Evolutionary conservation across 345 rosid species (phyloP).

Genomic region (Linum lewisii): DNA sequence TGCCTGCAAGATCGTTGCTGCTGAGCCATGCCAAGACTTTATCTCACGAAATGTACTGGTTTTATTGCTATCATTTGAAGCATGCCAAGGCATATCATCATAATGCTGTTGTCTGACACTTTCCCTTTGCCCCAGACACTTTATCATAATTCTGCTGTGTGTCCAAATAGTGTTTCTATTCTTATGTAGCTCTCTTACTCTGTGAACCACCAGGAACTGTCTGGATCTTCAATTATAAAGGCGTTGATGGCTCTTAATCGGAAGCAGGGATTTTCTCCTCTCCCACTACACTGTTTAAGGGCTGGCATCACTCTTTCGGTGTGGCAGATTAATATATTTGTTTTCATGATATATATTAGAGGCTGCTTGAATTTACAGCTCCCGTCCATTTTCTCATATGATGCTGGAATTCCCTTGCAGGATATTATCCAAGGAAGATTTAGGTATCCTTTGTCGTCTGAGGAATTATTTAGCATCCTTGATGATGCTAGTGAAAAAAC

Average conservation of each 20-base stretch:
- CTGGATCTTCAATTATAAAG: constrained; percentile 54
- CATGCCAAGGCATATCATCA: no score
- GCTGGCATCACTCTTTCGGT: constrained; percentile 90
- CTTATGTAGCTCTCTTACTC: constrained; percentile 1
- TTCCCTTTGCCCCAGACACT: not conserved
- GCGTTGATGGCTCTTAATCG: constrained; percentile 48
- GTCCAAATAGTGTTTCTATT: not conserved
- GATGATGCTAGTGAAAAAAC: constrained; percentile 97
- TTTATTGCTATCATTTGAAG: no score
- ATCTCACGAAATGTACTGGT: no score
- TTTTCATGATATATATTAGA: constrained; percentile 1
- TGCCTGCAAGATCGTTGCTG: no score
- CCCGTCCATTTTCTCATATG: constrained; percentile 1
- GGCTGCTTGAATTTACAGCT: constrained; percentile 6
- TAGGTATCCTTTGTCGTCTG: constrained; percentile 67
- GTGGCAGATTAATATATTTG: constrained; percentile 16
- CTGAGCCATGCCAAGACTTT: not conserved
- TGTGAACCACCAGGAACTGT: constrained; percentile 39
- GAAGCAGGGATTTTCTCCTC: constrained; percentile 54
- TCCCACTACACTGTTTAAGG: constrained; percentile 60
- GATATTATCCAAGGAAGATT: constrained; percentile 66
- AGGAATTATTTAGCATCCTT: constrained; percentile 66
- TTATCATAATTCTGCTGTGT: not conserved
- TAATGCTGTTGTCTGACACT: not conserved
- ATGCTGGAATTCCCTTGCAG: constrained; percentile 31